Percentiles rank a stretch among this genome's conserved stretches.
phyloP scores from a whole-genome alignment of 345 rosid species.

The Hibiscus trionum region DNA sequence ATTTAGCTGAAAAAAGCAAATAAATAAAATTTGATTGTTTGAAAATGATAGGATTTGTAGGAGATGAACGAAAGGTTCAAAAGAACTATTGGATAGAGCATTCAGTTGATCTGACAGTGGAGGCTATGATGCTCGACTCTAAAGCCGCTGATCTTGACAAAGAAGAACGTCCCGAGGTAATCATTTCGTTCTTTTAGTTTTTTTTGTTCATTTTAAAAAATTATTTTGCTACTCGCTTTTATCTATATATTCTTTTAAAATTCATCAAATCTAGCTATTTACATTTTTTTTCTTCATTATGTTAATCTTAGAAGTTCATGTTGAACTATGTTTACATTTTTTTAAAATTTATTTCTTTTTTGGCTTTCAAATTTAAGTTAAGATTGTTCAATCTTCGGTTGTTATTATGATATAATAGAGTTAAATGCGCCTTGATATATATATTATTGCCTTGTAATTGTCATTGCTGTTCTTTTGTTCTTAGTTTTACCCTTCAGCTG shows the following conservation, averaged over 20 bases:
- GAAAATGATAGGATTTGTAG: slow-evolving; percentile 21
- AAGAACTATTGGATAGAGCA: slow-evolving; percentile 87
- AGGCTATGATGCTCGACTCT: slow-evolving; percentile 98
- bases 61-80: slow-evolving; percentile 66
- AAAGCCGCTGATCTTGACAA: slow-evolving; percentile 88
- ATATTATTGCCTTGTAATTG: not conserved
- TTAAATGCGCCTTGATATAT: not conserved
- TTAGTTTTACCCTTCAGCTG: not conserved
- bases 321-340: not conserved
- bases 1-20: not conserved
- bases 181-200: not conserved
- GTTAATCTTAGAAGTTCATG: not conserved
- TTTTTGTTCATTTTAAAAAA: not conserved
- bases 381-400: not conserved
- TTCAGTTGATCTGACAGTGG: slow-evolving; percentile 62
- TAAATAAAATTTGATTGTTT: not conserved
- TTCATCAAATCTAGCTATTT: not conserved
- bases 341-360: not conserved
- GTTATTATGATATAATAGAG: not conserved
- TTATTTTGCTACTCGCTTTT: too few relatives aligned
- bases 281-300: too few relatives aligned
- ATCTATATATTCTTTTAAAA: too few relatives aligned
- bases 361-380: not conserved
- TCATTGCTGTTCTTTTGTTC: not conserved
- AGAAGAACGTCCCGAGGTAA: slow-evolving; percentile 81